Percentiles rank a stretch among this genome's conserved stretches.
These are phyloP conservation scores for Graphilbum sp. DNA, from an alignment of 2,329 filamentous ascomycete species.

Conservation along the genomic window DNA sequence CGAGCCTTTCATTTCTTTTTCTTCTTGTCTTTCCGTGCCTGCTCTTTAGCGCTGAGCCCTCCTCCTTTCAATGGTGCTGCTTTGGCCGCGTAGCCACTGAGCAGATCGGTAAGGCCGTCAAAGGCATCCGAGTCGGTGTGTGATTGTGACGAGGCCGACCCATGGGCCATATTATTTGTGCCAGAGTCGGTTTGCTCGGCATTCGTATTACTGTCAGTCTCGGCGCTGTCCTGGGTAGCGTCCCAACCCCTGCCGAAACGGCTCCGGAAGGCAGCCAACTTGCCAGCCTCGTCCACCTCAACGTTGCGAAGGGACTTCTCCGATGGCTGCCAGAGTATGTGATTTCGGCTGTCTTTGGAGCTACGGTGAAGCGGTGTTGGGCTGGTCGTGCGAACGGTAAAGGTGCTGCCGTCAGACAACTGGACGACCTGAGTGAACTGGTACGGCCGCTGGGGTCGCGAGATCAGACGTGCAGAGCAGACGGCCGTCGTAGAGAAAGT, in stretches of 20 bases:
- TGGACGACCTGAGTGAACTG: slow-evolving; percentile 94
- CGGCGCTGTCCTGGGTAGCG: slow-evolving; percentile 22
- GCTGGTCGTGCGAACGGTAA: slow-evolving; percentile 60
- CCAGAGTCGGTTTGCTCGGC: background rate
- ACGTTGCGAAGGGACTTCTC: slow-evolving; percentile 69
- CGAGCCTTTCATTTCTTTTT: slow-evolving; percentile 30
- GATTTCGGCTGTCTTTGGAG: slow-evolving; percentile 76
- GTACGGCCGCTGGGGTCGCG: slow-evolving; percentile 81
- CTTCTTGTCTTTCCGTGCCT: slow-evolving; percentile 22
- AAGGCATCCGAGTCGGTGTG: slow-evolving; percentile 2
- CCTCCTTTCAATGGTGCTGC: slow-evolving; percentile 21
- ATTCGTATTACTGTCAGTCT: slow-evolving; percentile 10
- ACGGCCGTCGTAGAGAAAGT: slow-evolving; percentile 22
- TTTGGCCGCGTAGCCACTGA: slow-evolving; percentile 30
- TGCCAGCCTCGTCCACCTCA: slow-evolving; percentile 88
- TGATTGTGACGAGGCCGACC: slow-evolving; percentile 3
- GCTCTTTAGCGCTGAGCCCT: slow-evolving; percentile 23
- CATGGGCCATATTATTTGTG: slow-evolving; percentile 14
- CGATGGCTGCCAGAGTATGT: slow-evolving; percentile 77
- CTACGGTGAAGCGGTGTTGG: slow-evolving; percentile 43
- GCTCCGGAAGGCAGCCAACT: slow-evolving; percentile 68
- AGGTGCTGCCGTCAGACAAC: slow-evolving; percentile 80
- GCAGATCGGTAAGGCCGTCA: slow-evolving; percentile 27
- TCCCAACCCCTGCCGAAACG: slow-evolving; percentile 80
- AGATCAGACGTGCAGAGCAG: slow-evolving; percentile 71